A percentile compares a stretch with the other conserved stretches of the same genome.
Conservation (phyloP, 164 flowering plant species). For the Cinnamomum micranthum region DNA sequence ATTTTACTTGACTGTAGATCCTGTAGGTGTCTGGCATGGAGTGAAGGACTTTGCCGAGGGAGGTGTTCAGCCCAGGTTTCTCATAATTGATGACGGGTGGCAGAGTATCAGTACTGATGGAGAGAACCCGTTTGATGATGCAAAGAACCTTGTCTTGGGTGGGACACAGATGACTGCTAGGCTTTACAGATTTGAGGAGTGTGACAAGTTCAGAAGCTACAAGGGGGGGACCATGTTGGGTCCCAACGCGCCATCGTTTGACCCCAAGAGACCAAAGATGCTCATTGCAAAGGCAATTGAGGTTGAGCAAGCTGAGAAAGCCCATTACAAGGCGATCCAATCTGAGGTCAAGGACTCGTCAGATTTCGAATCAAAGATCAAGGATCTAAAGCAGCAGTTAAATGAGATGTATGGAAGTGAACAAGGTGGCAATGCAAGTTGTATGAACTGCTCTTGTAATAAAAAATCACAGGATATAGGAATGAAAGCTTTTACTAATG, state of each 20-base stretch:
- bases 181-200: slow-evolving; percentile 57
- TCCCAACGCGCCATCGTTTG: slow-evolving; percentile 38
- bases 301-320: slow-evolving; percentile 60
- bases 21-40: slow-evolving; percentile 57
- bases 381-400: slow-evolving; percentile 39
- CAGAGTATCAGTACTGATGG: slow-evolving; percentile 61
- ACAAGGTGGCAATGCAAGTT: not conserved
- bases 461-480: slow-evolving; percentile 28
- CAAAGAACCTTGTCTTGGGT: slow-evolving; percentile 63
- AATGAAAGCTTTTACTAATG: slow-evolving; percentile 69
- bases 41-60: slow-evolving; percentile 51
- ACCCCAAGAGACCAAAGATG: slow-evolving; percentile 59
- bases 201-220: slow-evolving; percentile 63
- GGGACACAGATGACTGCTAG: slow-evolving; percentile 85
- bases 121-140: slow-evolving; percentile 47
- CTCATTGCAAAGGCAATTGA: slow-evolving; percentile 63
- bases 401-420: slow-evolving; percentile 26
- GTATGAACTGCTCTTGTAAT: not conserved
- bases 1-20: slow-evolving; percentile 68
- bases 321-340: slow-evolving; percentile 32
- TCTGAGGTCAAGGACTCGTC: slow-evolving; percentile 45
- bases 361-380: slow-evolving; percentile 25
- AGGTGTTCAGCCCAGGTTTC: slow-evolving; percentile 57
- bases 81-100: slow-evolving; percentile 90
- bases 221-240: slow-evolving; percentile 44